Percentiles rank a stretch among this genome's conserved stretches.
phyloP scores from a whole-genome alignment of 2,329 filamentous ascomycete genomes.

The Sphaerulina vaccinii region DNA sequence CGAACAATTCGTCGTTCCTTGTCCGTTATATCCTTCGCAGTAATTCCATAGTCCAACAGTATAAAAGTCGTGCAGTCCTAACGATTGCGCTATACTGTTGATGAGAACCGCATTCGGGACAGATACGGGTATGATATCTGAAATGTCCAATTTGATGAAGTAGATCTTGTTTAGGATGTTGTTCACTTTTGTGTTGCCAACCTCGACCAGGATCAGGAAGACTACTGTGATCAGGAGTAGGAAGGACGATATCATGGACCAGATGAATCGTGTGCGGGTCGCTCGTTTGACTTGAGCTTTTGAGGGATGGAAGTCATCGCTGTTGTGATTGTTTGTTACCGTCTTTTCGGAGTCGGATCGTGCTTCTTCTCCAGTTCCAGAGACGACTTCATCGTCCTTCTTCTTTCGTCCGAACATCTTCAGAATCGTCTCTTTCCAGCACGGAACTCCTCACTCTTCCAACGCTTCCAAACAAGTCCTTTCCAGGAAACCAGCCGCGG shows the following conservation, averaged over 20 bases:
- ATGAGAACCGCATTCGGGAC: slow-evolving; percentile 72
- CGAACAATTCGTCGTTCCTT: slow-evolving; percentile 76
- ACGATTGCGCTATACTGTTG: slow-evolving; percentile 80
- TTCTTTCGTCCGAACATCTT: slow-evolving; percentile 37
- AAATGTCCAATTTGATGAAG: slow-evolving; percentile 81
- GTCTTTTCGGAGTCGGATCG: slow-evolving; percentile 32
- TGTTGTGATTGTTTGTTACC: slow-evolving; percentile 27
- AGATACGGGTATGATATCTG: slow-evolving; percentile 73
- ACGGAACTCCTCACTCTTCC: not conserved
- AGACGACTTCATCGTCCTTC: slow-evolving; percentile 1
- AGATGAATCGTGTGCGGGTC: slow-evolving; percentile 57
- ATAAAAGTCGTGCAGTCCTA: slow-evolving; percentile 93
- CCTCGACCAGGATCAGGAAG: slow-evolving; percentile 76
- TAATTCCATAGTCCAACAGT: slow-evolving; percentile 89
- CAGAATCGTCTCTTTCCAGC: slow-evolving; percentile 1
- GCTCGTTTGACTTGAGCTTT: slow-evolving; percentile 46
- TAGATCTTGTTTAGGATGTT: slow-evolving; percentile 68
- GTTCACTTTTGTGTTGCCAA: slow-evolving; percentile 67
- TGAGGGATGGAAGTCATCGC: slow-evolving; percentile 31
- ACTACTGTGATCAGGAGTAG: slow-evolving; percentile 72
- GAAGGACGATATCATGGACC: slow-evolving; percentile 63
- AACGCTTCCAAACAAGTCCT: not conserved
- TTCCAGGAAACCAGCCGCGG: not conserved
- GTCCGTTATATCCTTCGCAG: slow-evolving; percentile 77
- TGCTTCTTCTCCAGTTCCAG: slow-evolving; percentile 3